A percentile compares a stretch with the other conserved stretches of the same genome.
phyloP scores from a whole-genome alignment of 345 rosid species.

The Psidium guajava region DNA sequence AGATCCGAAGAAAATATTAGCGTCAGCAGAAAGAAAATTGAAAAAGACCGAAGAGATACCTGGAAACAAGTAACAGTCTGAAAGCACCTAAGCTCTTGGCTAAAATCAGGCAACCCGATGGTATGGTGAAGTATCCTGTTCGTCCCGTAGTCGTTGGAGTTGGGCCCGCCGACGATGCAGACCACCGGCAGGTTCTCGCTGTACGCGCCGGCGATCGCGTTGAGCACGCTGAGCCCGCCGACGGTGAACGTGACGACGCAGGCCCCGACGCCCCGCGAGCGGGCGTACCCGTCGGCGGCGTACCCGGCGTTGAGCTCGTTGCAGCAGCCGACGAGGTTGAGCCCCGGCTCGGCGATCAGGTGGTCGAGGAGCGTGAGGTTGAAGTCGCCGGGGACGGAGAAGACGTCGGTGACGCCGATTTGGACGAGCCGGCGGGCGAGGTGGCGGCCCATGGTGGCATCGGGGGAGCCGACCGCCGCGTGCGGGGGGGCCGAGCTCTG shows the following conservation, averaged over 20 bases:
- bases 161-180: conserved; percentile 83
- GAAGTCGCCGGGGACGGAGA: conserved; percentile 74
- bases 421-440: conserved; percentile 57
- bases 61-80: conserved; percentile 66
- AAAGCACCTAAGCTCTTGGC: conserved; percentile 63
- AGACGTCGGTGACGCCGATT: conserved; percentile 38
- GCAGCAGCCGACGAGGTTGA: conserved; percentile 58
- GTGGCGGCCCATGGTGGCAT: conserved; percentile 57
- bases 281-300: conserved; percentile 72
- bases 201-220: conserved; percentile 76
- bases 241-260: conserved; percentile 81
- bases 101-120: conserved; percentile 65
- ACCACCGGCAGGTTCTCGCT: conserved; percentile 72
- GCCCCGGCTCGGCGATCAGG: conserved; percentile 63
- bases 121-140: conserved; percentile 75
- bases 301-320: conserved; percentile 84
- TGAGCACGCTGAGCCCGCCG: conserved; percentile 67
- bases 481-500: conserved; percentile 15
- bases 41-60: conserved; percentile 14
- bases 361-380: conserved; percentile 74
- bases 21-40: neutral
- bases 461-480: conserved; percentile 17
- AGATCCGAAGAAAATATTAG: neutral
- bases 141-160: conserved; percentile 78
- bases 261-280: conserved; percentile 71